Base-by-base conservation (phyloP, 257 asterid genomes). In the Capsicum chinense region DNA sequence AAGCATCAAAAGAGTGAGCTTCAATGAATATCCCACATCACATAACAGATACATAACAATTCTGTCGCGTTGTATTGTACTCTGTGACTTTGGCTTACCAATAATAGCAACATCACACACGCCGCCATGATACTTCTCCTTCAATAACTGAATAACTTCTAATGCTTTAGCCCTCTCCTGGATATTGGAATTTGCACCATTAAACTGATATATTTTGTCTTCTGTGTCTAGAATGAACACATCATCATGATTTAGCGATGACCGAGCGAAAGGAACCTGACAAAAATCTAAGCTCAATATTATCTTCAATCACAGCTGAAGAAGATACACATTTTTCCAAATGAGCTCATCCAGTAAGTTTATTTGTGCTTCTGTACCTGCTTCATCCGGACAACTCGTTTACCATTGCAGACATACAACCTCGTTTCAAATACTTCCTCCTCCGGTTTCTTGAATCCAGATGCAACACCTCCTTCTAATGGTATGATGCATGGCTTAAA, bases 151-250 rank as follows among this genome's bases (percentile, higher is more conserved):
- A 92, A 93, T 90, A 47, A 95, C 97, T 95, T 95, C 99, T 87
- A 97, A 87, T 82, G 99, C 92, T 89, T 95, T 97, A 81, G 99
- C 99, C 86, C 99, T 92, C 86, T 97, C 99, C 84, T 97, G 99
- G 74, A 97, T 97, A 87, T 87, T 95, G 79, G 99, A 95, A 90
- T 97, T 97, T 83, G 92, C 97, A 79, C 99, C 99, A 83, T 97
- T 97, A 97, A 97, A 97, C 85, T 95, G 98, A 88, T 89, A 95
- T 87, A 97, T 92, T 92, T 97, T 97, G 71, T 92, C 94, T 89
- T 95, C 89, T 33, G 98, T 89, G 86, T 97, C 97, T 78, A 97
- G 94, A 80, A 97, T 91, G 85, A 97, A 97, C 74, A 97, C 97
- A 83, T 97, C 98, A 63, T 95, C 99, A 56, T 97, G 99, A 88